A percentile compares a stretch with the other conserved stretches of the same genome.
Conservation (phyloP, 192 early-diverging fungal species). For the Backusella tarrabulga region DNA sequence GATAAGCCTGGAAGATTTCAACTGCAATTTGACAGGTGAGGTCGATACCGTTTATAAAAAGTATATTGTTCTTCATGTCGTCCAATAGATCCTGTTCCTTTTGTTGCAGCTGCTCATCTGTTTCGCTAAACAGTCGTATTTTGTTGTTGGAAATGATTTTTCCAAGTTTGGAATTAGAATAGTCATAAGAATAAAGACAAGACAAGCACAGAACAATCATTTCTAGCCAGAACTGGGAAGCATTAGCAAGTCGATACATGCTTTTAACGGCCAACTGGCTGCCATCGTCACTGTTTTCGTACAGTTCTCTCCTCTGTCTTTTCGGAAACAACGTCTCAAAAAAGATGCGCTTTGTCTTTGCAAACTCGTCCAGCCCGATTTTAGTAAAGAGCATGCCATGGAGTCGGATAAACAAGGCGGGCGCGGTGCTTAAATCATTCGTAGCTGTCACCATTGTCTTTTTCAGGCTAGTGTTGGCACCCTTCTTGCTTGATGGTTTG, state of each 20-base stretch:
- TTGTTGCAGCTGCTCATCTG: not conserved
- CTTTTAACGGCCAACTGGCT: not conserved
- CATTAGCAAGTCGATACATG: not conserved
- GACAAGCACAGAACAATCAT: constrained; percentile 45
- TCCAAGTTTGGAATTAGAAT: constrained; percentile 15
- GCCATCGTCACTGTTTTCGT: not conserved
- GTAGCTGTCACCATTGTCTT: constrained; percentile 20
- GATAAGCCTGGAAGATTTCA: constrained; percentile 12
- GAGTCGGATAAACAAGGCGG: constrained; percentile 39
- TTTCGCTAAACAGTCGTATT: not conserved
- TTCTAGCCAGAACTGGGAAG: constrained; percentile 43
- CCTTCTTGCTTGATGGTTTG: constrained; percentile 5
- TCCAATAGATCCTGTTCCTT: not conserved
- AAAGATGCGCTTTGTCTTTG: constrained; percentile 25
- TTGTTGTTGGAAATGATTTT: not conserved
- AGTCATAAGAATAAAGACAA: constrained; percentile 49
- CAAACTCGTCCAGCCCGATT: constrained; percentile 54
- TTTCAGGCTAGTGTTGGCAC: not conserved
- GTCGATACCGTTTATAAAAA: constrained; percentile 23
- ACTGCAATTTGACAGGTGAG: constrained; percentile 25
- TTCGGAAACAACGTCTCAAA: constrained; percentile 21
- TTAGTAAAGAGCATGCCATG: constrained; percentile 62
- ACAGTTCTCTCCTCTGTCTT: not conserved
- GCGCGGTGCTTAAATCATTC: not conserved
- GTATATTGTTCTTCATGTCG: constrained; percentile 12